phyloP scores from a whole-genome alignment of 73 alveolate genomes.

The Uronychia binucleata region DNA sequence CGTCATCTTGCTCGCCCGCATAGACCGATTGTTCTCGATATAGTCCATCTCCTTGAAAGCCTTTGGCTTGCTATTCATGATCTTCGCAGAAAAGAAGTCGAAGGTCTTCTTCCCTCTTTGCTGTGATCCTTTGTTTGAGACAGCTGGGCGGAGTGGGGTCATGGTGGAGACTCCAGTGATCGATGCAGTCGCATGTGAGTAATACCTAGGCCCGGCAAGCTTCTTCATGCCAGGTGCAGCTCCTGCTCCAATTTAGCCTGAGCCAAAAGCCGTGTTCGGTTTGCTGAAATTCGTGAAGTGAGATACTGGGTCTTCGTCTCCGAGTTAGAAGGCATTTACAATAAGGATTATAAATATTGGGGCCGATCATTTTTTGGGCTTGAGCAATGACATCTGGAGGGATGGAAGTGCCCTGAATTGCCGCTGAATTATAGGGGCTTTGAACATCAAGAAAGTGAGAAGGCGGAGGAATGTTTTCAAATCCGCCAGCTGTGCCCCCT shows the following conservation, averaged over 20 bases:
- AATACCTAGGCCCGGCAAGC: background rate
- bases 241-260: no score
- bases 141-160: constrained; percentile 38
- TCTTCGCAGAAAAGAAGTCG: constrained; percentile 31
- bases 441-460: no score
- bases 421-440: background rate
- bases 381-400: background rate
- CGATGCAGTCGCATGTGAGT: constrained; percentile 26
- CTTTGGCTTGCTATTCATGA: constrained; percentile 28
- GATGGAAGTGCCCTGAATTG: background rate
- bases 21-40: constrained; percentile 1
- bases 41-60: constrained; percentile 12
- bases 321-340: no score
- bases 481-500: no score
- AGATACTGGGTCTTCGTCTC: no score
- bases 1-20: background rate
- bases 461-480: background rate
- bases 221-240: background rate
- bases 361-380: background rate
- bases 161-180: constrained; percentile 45
- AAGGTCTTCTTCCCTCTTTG: constrained; percentile 7
- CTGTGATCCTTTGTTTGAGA: background rate
- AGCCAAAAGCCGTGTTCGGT: no score
- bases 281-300: no score
- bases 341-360: background rate